Conservation (phyloP, 805 yeast species). For the Saturnispora dispora region DNA sequence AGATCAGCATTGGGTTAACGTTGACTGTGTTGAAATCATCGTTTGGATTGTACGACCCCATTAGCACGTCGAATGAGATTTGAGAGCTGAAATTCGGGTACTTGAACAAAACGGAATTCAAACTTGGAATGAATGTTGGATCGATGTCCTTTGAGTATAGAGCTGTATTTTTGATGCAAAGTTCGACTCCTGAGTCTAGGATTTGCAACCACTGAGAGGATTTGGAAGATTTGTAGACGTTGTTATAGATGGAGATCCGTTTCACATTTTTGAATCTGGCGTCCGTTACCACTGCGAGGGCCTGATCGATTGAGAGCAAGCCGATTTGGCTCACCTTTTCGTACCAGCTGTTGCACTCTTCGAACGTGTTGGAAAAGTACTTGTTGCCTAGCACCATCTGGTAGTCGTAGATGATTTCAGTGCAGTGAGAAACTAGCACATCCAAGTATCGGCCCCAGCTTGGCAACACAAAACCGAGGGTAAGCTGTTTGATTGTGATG, state of each 20-base stretch:
- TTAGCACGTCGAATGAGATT: neutral
- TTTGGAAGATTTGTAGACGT: neutral
- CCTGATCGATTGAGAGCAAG: slow-evolving; percentile 1
- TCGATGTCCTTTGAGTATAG: slow-evolving; percentile 2
- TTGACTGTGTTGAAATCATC: neutral
- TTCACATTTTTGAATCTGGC: neutral
- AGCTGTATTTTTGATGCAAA: slow-evolving; percentile 3
- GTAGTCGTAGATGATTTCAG: slow-evolving; percentile 2
- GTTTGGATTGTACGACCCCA: slow-evolving; percentile 1
- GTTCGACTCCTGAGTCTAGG: neutral
- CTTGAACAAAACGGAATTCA: neutral
- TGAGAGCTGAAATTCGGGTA: neutral
- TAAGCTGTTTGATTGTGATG: neutral
- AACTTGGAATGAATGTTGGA: slow-evolving; percentile 2
- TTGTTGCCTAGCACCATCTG: neutral
- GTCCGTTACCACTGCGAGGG: neutral
- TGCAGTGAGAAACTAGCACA: neutral
- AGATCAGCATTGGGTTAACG: neutral
- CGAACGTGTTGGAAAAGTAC: slow-evolving; percentile 1
- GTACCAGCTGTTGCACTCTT: slow-evolving; percentile 1
- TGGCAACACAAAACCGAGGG: slow-evolving; percentile 2
- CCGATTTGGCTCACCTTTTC: neutral
- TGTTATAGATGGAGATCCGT: slow-evolving; percentile 1
- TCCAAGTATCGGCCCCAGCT: neutral
- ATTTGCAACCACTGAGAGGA: neutral